These are phyloP conservation scores for Thielaviopsis ethacetica DNA, from an alignment of 2,329 filamentous ascomycete genomes.

Conservation along the genomic window DNA sequence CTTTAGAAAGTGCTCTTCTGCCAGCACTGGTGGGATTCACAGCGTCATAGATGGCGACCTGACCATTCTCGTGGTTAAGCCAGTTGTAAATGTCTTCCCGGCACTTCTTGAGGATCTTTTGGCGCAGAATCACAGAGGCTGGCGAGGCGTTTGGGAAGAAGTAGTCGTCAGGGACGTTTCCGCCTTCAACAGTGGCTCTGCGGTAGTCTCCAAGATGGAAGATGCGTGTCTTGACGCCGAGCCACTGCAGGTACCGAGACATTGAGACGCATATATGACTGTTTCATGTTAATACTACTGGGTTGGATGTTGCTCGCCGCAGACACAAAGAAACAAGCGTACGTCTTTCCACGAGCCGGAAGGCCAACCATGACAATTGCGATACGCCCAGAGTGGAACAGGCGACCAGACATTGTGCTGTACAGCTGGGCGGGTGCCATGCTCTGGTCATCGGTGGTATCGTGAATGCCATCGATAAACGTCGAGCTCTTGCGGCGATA, in stretches of 20 bases:
- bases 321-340: constrained; percentile 10
- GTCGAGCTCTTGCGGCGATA: constrained; percentile 89
- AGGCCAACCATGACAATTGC: constrained; percentile 94
- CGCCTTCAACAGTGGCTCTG: constrained; percentile 68
- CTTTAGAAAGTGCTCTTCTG: constrained; percentile 72
- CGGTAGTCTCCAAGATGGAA: constrained; percentile 97
- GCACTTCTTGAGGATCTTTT: constrained; percentile 96
- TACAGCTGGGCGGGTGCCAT: constrained; percentile 94
- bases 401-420: constrained; percentile 89
- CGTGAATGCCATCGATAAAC: constrained; percentile 93
- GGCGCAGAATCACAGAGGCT: constrained; percentile 77
- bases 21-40: constrained; percentile 82
- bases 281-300: no score
- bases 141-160: constrained; percentile 93
- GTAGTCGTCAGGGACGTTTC: constrained; percentile 86
- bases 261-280: constrained; percentile 92
- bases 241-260: constrained; percentile 86
- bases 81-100: constrained; percentile 94
- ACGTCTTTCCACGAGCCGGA: constrained; percentile 90
- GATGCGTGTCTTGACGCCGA: constrained; percentile 94
- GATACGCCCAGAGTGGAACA: constrained; percentile 94
- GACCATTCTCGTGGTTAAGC: constrained; percentile 90
- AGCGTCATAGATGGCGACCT: constrained; percentile 96
- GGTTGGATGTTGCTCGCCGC: neutral
- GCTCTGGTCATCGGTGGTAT: constrained; percentile 63